Conservation (phyloP, 176 grass and related monocot genomes). For the Urochloa ruziziensis region DNA sequence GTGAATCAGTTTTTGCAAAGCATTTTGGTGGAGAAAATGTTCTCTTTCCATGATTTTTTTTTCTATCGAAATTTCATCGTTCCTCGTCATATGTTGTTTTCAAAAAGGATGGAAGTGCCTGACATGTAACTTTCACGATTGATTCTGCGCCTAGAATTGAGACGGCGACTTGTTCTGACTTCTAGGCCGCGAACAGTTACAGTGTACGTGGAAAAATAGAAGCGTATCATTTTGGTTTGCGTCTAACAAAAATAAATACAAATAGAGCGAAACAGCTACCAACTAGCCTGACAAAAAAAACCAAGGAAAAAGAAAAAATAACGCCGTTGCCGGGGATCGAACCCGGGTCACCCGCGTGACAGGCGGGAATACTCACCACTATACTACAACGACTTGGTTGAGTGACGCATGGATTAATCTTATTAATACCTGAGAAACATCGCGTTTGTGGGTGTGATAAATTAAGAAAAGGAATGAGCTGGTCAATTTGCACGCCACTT, state of each 20-base stretch:
- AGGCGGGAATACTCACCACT: slow-evolving; percentile 97
- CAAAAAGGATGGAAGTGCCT: neutral
- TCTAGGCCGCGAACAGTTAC: neutral
- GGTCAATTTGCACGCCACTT: neutral
- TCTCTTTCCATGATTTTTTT: neutral
- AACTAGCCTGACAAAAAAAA: too few species aligned
- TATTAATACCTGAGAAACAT: too few species aligned
- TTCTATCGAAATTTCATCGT: too few species aligned
- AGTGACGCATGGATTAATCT: too few species aligned
- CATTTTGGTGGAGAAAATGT: neutral
- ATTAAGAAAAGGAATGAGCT: neutral
- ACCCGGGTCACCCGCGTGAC: slow-evolving; percentile 93
- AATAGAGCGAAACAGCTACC: too few species aligned
- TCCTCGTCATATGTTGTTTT: neutral
- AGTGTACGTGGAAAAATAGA: neutral
- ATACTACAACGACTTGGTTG: slow-evolving; percentile 78
- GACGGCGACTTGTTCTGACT: neutral
- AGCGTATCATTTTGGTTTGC: neutral
- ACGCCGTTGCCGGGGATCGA: slow-evolving; percentile 96
- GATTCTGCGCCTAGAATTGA: neutral
- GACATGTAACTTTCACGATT: neutral
- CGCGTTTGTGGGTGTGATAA: too few species aligned
- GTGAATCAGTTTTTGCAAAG: neutral
- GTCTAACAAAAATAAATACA: neutral
- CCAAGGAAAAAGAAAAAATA: neutral